Evolutionary conservation across 306 rosid genomes (phyloP).

Genomic region (Boehmeria nivea): DNA sequence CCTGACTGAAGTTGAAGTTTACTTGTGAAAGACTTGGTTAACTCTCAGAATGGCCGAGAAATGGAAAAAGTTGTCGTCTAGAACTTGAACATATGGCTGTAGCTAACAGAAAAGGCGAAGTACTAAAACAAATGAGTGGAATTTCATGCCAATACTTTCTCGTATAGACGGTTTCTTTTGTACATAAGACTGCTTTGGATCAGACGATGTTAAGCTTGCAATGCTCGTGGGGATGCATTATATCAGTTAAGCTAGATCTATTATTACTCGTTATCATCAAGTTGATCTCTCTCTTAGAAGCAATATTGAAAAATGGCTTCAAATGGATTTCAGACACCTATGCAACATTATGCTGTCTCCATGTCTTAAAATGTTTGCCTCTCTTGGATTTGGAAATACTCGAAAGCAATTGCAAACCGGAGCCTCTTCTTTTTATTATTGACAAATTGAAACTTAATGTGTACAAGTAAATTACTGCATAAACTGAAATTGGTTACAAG

Average conservation of each 20-base stretch:
- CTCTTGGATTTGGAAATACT: no score
- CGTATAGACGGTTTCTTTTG: background rate
- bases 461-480: constrained; percentile 1
- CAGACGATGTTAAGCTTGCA: background rate
- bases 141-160: constrained; percentile 12
- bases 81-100: constrained; percentile 12
- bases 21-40: background rate
- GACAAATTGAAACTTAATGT: constrained; percentile 8
- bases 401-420: no score
- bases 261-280: background rate
- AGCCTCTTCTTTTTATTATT: no score
- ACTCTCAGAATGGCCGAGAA: constrained; percentile 2
- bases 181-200: background rate
- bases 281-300: background rate
- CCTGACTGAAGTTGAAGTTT: constrained; percentile 20
- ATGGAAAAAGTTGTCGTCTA: constrained; percentile 1
- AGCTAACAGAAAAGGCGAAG: constrained; percentile 7
- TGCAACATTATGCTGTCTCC: no score
- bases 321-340: background rate
- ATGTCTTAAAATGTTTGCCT: no score
- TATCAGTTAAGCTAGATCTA: background rate
- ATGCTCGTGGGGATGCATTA: background rate
- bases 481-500: constrained; percentile 3
- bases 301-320: constrained; percentile 5
- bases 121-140: no score